Percentiles rank a stretch among this genome's conserved stretches.
phyloP scores from a whole-genome alignment of 371 early-diverging fungal genomes.

The Mortierella sp. region DNA sequence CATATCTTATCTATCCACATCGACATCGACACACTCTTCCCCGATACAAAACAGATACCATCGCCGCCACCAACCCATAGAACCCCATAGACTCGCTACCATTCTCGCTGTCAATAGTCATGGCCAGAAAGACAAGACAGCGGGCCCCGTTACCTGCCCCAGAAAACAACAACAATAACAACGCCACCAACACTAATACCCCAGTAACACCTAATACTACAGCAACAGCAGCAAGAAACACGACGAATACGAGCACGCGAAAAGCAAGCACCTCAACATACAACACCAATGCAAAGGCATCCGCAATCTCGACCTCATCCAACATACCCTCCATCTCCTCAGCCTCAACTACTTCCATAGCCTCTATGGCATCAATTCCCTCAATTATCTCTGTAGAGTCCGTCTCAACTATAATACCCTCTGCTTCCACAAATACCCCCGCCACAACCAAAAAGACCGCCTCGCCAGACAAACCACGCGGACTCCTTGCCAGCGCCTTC shows the following conservation, averaged over 20 bases:
- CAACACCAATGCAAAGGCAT: constrained; percentile 20
- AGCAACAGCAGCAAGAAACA: no score
- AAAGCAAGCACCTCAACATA: neutral
- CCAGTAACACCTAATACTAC: neutral
- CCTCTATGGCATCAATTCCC: constrained; percentile 32
- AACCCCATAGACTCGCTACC: neutral
- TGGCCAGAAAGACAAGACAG: constrained; percentile 17
- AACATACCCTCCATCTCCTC: constrained; percentile 23
- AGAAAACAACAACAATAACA: neutral
- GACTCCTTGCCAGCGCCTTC: neutral
- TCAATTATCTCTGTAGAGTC: constrained; percentile 33
- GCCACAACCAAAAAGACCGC: constrained; percentile 4
- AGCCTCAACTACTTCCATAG: constrained; percentile 23
- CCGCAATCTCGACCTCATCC: constrained; percentile 19
- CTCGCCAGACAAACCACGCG: neutral
- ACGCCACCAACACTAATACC: neutral
- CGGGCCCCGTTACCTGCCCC: neutral
- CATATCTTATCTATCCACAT: neutral
- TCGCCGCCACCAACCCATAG: constrained; percentile 15
- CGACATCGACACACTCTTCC: neutral
- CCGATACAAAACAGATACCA: neutral
- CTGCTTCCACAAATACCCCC: neutral
- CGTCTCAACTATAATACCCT: constrained; percentile 26
- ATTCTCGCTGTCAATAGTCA: neutral
- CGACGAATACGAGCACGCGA: constrained; percentile 1